Percentiles rank a stretch among this genome's conserved stretches.
These are phyloP conservation scores for Phaffia tasmanica DNA, from an alignment of 768 basidiomycete genomes.

Conservation along the genomic window DNA sequence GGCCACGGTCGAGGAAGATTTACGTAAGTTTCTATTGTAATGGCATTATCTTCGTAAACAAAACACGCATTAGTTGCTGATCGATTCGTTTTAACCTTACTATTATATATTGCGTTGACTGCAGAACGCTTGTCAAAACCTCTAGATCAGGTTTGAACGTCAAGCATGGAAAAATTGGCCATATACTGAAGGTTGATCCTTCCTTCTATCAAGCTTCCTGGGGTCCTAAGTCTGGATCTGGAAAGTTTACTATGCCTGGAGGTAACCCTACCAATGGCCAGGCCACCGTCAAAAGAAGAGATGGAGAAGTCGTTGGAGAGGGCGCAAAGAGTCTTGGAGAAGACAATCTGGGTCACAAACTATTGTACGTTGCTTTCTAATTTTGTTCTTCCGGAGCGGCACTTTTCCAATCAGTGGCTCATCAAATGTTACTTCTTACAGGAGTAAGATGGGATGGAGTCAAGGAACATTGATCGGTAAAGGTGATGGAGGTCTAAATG, in stretches of 20 bases:
- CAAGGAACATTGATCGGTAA: slow-evolving; percentile 16
- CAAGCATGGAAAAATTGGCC: slow-evolving; percentile 45
- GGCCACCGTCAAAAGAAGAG: slow-evolving; percentile 48
- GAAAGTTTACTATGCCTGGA: slow-evolving; percentile 35
- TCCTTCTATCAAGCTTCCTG: slow-evolving; percentile 28
- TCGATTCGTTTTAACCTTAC: background rate
- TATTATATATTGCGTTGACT: background rate
- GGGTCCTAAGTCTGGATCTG: slow-evolving; percentile 32
- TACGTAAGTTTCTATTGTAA: slow-evolving; percentile 41
- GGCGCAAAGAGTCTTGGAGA: slow-evolving; percentile 69
- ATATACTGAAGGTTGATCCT: slow-evolving; percentile 11
- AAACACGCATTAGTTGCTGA: background rate
- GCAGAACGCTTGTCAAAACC: slow-evolving; percentile 55
- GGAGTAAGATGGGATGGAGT: slow-evolving; percentile 24
- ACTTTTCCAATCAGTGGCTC: too few species aligned
- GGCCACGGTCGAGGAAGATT: slow-evolving; percentile 60
- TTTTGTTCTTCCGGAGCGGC: slow-evolving; percentile 28
- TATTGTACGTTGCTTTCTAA: slow-evolving; percentile 44
- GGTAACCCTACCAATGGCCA: slow-evolving; percentile 34
- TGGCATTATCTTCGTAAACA: background rate
- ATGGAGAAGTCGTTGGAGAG: slow-evolving; percentile 81
- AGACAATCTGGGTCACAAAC: slow-evolving; percentile 72
- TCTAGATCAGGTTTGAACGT: slow-evolving; percentile 47
- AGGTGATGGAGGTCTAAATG: slow-evolving; percentile 21
- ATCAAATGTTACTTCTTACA: too few species aligned